Evolutionary conservation across 176 grass and related monocot species (phyloP), one percentile per base, ranked within the genome.

Genomic region (maize (Zea mays)): DNA sequence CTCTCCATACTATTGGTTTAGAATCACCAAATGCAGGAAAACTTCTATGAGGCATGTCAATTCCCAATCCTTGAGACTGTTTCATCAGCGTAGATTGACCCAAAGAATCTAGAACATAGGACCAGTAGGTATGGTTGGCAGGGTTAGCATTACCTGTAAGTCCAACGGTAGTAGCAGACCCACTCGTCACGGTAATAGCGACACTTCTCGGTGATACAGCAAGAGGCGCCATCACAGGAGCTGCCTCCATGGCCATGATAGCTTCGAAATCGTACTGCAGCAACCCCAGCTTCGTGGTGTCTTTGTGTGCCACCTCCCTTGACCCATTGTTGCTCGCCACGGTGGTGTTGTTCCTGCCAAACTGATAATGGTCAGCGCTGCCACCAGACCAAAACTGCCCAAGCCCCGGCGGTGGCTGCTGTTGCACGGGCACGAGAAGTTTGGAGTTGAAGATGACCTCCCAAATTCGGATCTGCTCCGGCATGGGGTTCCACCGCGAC

Each of bases 401-500:
- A 19, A 77, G 41, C 36, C 65, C 62, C 9, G 80, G 17, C 10
- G 20, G 20, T 4, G 42, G 59, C 37, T 69, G 79, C 49, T 72
- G 79, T 9, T 82, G 80, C 45, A 11, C 50, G 9, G 67, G 56
- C 66, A 46, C 52, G 62, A 68, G 52, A 75, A 83, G 71, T 8
- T 91, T 91, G 21, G 94, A 90, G 85, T 97, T 94, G 79, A 97
- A 97, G 79, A 97, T 91, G 5, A 89, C 80, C 78, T 97, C 94
- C 20, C 94, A 86, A 69, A 97, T 92, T 49, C 87, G 86, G 65
- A 97, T 97, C 86, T 97, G 94, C 74, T 97, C 94, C 52, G 91
- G 89, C 79, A 77, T 74, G 7, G 94, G 94, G 76, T 97, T 97
- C 94, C 94, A 97, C 35, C 94, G 79, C 52, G 94, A 86, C 92